A percentile compares a stretch with the other conserved stretches of the same genome.
Conservation (phyloP, 1,139 yeast genomes). For the Hansenula lynferdii region DNA sequence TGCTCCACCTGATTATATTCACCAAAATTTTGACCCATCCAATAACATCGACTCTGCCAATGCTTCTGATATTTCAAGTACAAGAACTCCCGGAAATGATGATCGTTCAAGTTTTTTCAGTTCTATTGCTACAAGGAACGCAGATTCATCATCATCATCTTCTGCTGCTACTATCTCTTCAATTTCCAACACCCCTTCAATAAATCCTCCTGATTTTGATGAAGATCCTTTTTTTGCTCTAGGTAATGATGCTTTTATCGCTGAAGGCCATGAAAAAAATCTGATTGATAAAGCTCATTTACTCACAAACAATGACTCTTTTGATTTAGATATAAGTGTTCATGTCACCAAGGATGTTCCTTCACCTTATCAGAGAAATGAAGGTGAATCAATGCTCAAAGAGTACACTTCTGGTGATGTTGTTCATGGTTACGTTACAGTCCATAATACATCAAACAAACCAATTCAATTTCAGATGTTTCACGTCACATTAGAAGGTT, state of each 20-base stretch:
- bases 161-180: too few relatives aligned
- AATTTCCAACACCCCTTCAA: too few relatives aligned
- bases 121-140: not conserved
- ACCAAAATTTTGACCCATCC: not conserved
- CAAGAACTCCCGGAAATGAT: not conserved
- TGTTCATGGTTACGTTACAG: slow-evolving; percentile 45
- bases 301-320: not conserved
- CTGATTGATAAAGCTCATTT: not conserved
- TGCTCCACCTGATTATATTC: slow-evolving; percentile 1
- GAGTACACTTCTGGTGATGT: slow-evolving; percentile 55
- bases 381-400: slow-evolving; percentile 30
- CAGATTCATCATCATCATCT: not conserved
- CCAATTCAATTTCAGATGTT: slow-evolving; percentile 52
- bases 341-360: slow-evolving; percentile 32
- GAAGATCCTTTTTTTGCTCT: not conserved
- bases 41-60: not conserved
- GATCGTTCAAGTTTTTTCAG: not conserved
- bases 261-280: not conserved
- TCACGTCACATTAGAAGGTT: slow-evolving; percentile 54
- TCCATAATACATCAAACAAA: slow-evolving; percentile 39
- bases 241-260: not conserved
- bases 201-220: too few relatives aligned
- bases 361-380: slow-evolving; percentile 14
- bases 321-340: not conserved
- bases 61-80: not conserved